Percentiles rank a stretch among this genome's conserved stretches.
These are phyloP conservation scores for Wickerhamomyces bisporus DNA, from an alignment of 805 yeast species.

Conservation along the genomic window DNA sequence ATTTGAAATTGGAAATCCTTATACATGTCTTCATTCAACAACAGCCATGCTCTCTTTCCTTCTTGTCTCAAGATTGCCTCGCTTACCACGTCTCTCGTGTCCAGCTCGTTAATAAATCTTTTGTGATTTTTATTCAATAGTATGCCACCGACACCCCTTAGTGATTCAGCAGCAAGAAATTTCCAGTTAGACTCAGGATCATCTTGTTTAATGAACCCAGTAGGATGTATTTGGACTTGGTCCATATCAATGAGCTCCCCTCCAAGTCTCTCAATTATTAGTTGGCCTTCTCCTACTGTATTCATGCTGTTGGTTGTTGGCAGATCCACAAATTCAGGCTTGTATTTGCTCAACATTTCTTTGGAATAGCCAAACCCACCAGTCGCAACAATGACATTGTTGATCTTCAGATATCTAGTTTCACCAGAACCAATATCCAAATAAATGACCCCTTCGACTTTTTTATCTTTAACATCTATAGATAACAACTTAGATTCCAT, in stretches of 20 bases:
- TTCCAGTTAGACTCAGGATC: conserved; percentile 40
- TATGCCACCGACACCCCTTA: conserved; percentile 57
- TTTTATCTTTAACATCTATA: conserved; percentile 24
- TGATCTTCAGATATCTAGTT: conserved; percentile 21
- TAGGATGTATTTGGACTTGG: conserved; percentile 57
- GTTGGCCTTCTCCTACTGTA: conserved; percentile 57
- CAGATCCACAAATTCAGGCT: conserved; percentile 39
- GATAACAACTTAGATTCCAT: conserved; percentile 35
- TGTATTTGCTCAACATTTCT: conserved; percentile 34
- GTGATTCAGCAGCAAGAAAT: conserved; percentile 54
- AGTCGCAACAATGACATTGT: conserved; percentile 45
- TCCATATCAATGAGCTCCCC: conserved; percentile 53
- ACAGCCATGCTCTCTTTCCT: conserved; percentile 28
- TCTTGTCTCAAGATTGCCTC: conserved; percentile 31
- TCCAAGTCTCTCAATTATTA: conserved; percentile 39
- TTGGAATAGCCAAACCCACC: conserved; percentile 49
- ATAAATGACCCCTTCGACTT: conserved; percentile 40
- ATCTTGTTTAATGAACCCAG: conserved; percentile 48
- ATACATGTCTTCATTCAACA: conserved; percentile 41
- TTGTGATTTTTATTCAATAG: conserved; percentile 36
- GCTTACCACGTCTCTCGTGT: conserved; percentile 50
- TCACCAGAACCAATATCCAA: conserved; percentile 24
- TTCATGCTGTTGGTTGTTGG: conserved; percentile 55
- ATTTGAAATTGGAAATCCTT: conserved; percentile 42
- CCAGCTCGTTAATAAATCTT: conserved; percentile 50